A percentile compares a stretch with the other conserved stretches of the same genome.
These are phyloP conservation scores for Debaryomycetaceae sp. DNA, from an alignment of 1,139 yeast genomes.

Conservation along the genomic window DNA sequence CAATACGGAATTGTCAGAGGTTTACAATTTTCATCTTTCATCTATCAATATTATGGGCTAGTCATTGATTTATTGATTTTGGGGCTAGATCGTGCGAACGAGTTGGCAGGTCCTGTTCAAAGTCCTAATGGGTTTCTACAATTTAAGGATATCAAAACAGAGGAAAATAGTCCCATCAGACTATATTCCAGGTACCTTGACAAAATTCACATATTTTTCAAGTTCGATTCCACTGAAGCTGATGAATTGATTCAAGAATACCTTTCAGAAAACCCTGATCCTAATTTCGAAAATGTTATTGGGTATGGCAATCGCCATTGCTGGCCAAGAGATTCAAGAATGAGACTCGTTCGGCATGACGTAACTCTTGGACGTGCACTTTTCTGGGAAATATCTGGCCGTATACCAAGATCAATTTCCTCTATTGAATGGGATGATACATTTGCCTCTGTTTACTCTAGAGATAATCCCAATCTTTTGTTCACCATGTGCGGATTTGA, in stretches of 20 bases:
- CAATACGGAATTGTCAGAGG: constrained; percentile 88
- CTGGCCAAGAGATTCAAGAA: constrained; percentile 92
- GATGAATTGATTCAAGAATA: constrained; percentile 73
- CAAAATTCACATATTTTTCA: constrained; percentile 72
- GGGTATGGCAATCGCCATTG: constrained; percentile 88
- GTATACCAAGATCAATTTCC: constrained; percentile 75
- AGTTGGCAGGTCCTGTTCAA: constrained; percentile 75
- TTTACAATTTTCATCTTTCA: constrained; percentile 83
- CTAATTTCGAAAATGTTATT: constrained; percentile 79
- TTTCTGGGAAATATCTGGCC: constrained; percentile 82
- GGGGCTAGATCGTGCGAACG: constrained; percentile 84
- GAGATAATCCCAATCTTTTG: constrained; percentile 82
- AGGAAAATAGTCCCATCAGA: constrained; percentile 67
- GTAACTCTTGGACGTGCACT: constrained; percentile 90
- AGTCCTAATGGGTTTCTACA: constrained; percentile 78
- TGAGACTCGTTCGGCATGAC: constrained; percentile 89
- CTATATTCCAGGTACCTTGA: constrained; percentile 83
- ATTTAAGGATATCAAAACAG: constrained; percentile 56
- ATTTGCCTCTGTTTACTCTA: constrained; percentile 82
- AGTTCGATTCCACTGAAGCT: constrained; percentile 72
- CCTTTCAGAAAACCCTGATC: constrained; percentile 84
- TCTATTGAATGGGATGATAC: constrained; percentile 79
- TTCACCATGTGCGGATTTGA: constrained; percentile 97
- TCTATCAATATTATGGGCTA: constrained; percentile 86
- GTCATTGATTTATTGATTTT: constrained; percentile 76